These are phyloP conservation scores for Lenzites betulinus DNA, from an alignment of 768 basidiomycete genomes.

Conservation along the genomic window DNA sequence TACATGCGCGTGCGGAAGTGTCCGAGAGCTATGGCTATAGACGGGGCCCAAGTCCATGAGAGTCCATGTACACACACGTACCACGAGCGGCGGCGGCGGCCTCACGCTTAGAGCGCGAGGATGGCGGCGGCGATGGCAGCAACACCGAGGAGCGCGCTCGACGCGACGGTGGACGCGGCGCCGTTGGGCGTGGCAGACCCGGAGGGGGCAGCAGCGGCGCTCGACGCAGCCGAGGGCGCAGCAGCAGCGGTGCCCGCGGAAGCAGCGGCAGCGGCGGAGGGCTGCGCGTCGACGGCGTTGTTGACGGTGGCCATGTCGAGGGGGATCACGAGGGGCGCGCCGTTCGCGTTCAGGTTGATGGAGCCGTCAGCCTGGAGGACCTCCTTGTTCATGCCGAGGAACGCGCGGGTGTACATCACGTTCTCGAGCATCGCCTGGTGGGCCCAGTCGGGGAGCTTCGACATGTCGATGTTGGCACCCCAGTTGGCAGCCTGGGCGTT, in stretches of 20 bases:
- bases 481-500: conserved; percentile 53
- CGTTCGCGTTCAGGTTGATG: conserved; percentile 47
- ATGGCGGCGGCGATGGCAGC: conserved; percentile 50
- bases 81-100: neutral
- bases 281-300: conserved; percentile 31
- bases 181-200: conserved; percentile 38
- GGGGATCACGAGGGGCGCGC: conserved; percentile 60
- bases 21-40: conserved; percentile 25
- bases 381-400: conserved; percentile 54
- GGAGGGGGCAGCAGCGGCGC: conserved; percentile 25
- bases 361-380: conserved; percentile 50
- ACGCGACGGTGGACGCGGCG: conserved; percentile 49
- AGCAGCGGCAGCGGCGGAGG: conserved; percentile 32
- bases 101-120: conserved; percentile 32
- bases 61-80: conserved; percentile 19
- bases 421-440: conserved; percentile 55
- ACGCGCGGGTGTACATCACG: conserved; percentile 49
- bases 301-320: conserved; percentile 53
- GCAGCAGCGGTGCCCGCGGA: conserved; percentile 32
- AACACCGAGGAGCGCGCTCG: conserved; percentile 50
- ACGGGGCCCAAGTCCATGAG: conserved; percentile 13
- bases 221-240: conserved; percentile 22
- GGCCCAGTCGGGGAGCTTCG: conserved; percentile 55
- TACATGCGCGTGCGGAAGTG: conserved; percentile 22
- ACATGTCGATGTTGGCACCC: conserved; percentile 66